Conservation (phyloP, 176 grass and related monocot genomes). For the Triticum urartu region DNA sequence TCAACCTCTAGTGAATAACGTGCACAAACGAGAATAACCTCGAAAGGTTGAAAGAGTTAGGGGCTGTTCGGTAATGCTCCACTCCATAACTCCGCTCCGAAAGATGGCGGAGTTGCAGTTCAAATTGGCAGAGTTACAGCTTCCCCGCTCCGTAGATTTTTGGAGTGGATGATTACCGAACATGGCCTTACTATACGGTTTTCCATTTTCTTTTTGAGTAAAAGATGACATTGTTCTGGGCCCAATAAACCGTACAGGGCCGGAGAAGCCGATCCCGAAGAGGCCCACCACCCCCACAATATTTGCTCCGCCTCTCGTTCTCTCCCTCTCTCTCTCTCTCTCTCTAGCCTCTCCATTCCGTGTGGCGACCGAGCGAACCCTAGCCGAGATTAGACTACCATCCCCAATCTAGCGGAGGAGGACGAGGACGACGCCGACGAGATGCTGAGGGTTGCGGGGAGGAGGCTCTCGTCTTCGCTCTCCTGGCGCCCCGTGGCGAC, state of each 20-base stretch:
- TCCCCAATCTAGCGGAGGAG: not conserved
- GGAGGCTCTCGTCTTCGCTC: constrained; percentile 52
- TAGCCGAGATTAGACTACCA: constrained; percentile 21
- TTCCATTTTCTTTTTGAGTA: too few relatives aligned
- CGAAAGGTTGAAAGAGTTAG: too few relatives aligned
- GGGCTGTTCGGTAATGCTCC: too few relatives aligned
- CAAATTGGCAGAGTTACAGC: too few relatives aligned
- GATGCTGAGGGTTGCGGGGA: constrained; percentile 61
- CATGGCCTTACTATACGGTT: too few relatives aligned
- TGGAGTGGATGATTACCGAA: too few relatives aligned
- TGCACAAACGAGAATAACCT: too few relatives aligned
- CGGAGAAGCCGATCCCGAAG: not conserved
- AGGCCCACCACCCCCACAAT: not conserved
- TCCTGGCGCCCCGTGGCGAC: constrained; percentile 46
- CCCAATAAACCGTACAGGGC: not conserved
- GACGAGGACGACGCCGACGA: not conserved
- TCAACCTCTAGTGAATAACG: too few relatives aligned
- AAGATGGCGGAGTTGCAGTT: too few relatives aligned
- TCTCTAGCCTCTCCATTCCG: not conserved
- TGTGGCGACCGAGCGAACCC: constrained; percentile 35
- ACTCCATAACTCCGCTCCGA: too few relatives aligned
- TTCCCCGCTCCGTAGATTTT: too few relatives aligned
- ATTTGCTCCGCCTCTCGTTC: constrained; percentile 26
- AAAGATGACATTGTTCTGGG: not conserved
- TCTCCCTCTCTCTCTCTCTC: not conserved